These are phyloP conservation scores for Butyriboletus loyo DNA, from an alignment of 768 basidiomycete genomes.

Conservation along the genomic window DNA sequence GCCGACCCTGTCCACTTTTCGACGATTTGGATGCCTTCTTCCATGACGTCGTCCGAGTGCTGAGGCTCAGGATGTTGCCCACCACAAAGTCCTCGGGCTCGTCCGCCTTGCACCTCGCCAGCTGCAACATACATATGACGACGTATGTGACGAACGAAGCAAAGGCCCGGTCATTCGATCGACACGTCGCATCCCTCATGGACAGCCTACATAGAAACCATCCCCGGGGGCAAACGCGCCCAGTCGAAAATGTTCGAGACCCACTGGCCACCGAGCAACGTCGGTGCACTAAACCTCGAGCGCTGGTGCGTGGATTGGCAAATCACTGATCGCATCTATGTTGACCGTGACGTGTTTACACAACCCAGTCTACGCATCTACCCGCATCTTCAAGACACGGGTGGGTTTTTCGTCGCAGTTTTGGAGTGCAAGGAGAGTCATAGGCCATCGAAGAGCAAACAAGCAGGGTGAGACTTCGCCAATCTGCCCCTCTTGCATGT, in stretches of 20 bases:
- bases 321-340: not conserved
- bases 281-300: slow-evolving; percentile 55
- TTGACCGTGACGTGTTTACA: not conserved
- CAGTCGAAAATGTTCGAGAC: slow-evolving; percentile 66
- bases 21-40: slow-evolving; percentile 79
- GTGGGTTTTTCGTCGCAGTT: slow-evolving; percentile 97
- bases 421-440: slow-evolving; percentile 49
- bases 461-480: slow-evolving; percentile 12
- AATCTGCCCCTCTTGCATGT: not conserved
- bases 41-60: slow-evolving; percentile 57
- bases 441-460: slow-evolving; percentile 1
- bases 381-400: slow-evolving; percentile 94
- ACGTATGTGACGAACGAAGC: too few relatives aligned
- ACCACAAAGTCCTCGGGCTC: slow-evolving; percentile 84
- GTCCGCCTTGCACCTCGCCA: slow-evolving; percentile 89
- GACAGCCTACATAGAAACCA: slow-evolving; percentile 52
- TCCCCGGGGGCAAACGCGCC: slow-evolving; percentile 44
- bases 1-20: slow-evolving; percentile 61
- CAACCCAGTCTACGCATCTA: slow-evolving; percentile 75
- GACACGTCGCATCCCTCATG: slow-evolving; percentile 56
- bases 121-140: slow-evolving; percentile 38
- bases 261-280: slow-evolving; percentile 79
- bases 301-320: slow-evolving; percentile 55
- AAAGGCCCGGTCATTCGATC: slow-evolving; percentile 48
- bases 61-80: slow-evolving; percentile 37